phyloP scores from a whole-genome alignment of 2,329 filamentous ascomycete species.

The Scytalidium lignicola region DNA sequence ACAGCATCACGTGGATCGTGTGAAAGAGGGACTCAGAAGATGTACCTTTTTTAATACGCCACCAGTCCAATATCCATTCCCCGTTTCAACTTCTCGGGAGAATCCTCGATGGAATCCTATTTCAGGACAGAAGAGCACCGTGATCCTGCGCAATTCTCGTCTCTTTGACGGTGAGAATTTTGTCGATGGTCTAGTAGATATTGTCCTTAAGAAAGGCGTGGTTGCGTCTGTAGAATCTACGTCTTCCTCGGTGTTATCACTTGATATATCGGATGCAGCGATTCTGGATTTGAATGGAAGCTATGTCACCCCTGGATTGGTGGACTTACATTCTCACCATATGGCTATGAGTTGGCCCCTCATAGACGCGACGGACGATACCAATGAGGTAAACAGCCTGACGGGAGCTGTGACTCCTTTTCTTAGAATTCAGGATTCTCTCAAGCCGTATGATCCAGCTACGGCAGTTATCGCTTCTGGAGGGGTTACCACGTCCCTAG shows the following conservation, averaged over 20 bases:
- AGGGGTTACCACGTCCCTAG: conserved; percentile 40
- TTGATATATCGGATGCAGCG: conserved; percentile 16
- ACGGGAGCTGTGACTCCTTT: conserved; percentile 33
- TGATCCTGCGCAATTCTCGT: conserved; percentile 35
- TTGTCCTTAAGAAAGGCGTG: conserved; percentile 34
- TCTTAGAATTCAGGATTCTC: conserved; percentile 32
- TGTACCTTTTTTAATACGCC: conserved; percentile 21
- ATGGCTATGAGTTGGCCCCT: conserved; percentile 30
- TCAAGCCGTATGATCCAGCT: conserved; percentile 37
- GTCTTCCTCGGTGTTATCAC: conserved; percentile 3
- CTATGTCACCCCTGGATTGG: conserved; percentile 38
- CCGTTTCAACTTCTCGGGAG: conserved; percentile 14
- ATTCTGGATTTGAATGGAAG: conserved; percentile 29
- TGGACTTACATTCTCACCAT: conserved; percentile 43
- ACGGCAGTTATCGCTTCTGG: conserved; percentile 36
- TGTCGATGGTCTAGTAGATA: conserved; percentile 29
- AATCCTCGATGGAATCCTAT: conserved; percentile 37
- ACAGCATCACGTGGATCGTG: conserved; percentile 13
- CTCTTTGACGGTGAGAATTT: conserved; percentile 38
- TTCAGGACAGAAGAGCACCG: conserved; percentile 32
- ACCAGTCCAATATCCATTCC: conserved; percentile 18
- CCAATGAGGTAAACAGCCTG: conserved; percentile 30
- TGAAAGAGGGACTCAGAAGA: conserved; percentile 19
- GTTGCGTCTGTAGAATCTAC: conserved; percentile 26
- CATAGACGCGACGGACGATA: conserved; percentile 28